Base-by-base conservation (phyloP, 2,329 filamentous ascomycete species). In the Fusarium xylarioides region DNA sequence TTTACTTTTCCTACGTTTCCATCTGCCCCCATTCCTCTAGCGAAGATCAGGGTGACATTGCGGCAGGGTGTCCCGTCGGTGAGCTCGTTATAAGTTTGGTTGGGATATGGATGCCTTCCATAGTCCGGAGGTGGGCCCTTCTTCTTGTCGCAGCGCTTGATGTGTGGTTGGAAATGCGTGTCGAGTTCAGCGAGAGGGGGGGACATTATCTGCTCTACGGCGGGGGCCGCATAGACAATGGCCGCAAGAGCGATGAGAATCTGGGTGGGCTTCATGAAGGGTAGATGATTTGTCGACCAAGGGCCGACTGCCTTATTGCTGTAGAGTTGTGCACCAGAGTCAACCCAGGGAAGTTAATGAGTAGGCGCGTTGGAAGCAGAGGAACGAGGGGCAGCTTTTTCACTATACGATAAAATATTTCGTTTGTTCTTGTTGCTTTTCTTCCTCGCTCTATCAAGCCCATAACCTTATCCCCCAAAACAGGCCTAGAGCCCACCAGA, bases 1-100 rank as follows among this genome's bases (percentile, higher is more conserved):
- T n/a, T 11, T 9, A n/a, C 7, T 8, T 28, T 16, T 38, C 62
- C 62, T 16, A 64, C 62, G 26, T 64, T 64, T 8, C 62, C 62
- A 19, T 30, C 21, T 7, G 38, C 38, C 4, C 38, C 37, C 15
- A 46, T 54, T 18, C 62, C 62, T 64, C 58, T 34, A 8, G 62
- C 62, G 19, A 34, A 64, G 18, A 64, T 63, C 10, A 64, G 7
- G 2, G 62, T 64, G 15, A 64, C 46, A 9, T 46, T 28, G 6
- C 62, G 62, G n/a, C 62, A 64, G 16, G 58, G 58, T 6, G 58
- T 64, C 15, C 62, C 62, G 12, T 64, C 58, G 9, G 46, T 52
- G 5, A 64, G 46, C 26, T 63, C 38, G 7, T 64, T 64, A 34
- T 64, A 64, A 11, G 32, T 46, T 2, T 23, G 11, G 16, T 50